Base-by-base conservation (phyloP, 2,329 filamentous ascomycete species). In the Colletotrichum sp. region DNA sequence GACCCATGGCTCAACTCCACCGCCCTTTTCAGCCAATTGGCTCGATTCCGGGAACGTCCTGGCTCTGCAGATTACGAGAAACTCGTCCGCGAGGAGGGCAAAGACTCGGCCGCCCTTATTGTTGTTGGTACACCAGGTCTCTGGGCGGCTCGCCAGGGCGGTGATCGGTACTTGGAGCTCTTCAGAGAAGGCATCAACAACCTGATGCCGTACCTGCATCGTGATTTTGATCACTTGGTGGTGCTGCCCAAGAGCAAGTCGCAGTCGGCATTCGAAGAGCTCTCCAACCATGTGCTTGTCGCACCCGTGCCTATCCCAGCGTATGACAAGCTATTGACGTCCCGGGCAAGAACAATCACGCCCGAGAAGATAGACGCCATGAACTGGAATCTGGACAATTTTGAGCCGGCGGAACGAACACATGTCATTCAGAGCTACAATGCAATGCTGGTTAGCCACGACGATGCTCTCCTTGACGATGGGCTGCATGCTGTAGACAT, bases 1-100 rank as follows among this genome's bases (percentile, higher is more conserved):
- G 92, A 94, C 81, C 92, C 92, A 1, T 92, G 86, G 83, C 84
- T 93, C 90, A 93, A 80, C 80, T 85, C 28, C 79, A 83, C 77
- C 15, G 28, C 26, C n/a, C 72, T 77, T 21, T 66, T 76, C 13
- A 57, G 18, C 65, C 77, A 77, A 36, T 36, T 78, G 30, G 72
- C 72, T 24, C 72, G 66, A 24, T 78, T 77, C 26, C 65, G 77
- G 66, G 64, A 72, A 55, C 75, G 65, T 8, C 65, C 71, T 24
- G 75, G 71, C 28, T 77, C 75, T 32, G 55, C 68, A 10, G 72
- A 76, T 8, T 70, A 70, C 16, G 77, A 77, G 24, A 71, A 55
- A 55, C 67, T 75, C 18, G 71, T 68, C 28, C 66, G 57, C 30
- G 21, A 76, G 52, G 77, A 77, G 62, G 64, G 55, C 8, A 62